These are phyloP conservation scores for Quercus phellos DNA, from an alignment of 331 rosid genomes.

Conservation along the genomic window DNA sequence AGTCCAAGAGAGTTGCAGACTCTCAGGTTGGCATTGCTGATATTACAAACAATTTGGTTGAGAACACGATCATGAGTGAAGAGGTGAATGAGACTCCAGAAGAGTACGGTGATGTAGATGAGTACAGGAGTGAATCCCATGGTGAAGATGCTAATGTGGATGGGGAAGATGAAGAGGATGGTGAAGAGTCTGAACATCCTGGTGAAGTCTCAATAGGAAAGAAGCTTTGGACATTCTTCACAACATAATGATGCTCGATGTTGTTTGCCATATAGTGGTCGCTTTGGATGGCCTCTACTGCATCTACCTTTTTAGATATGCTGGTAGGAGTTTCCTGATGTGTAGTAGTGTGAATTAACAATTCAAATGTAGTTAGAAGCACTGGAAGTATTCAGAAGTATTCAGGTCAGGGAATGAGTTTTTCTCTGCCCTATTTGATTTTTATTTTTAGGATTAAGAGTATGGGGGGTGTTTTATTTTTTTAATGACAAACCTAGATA, in stretches of 20 bases:
- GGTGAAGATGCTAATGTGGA: slow-evolving; percentile 39
- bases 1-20: slow-evolving; percentile 48
- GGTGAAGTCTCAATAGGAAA: slow-evolving; percentile 88
- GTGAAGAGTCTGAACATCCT: slow-evolving; percentile 51
- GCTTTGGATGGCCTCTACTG: slow-evolving; percentile 36
- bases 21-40: slow-evolving; percentile 38
- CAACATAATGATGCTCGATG: slow-evolving; percentile 45
- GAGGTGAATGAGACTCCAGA: slow-evolving; percentile 82
- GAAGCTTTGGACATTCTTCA: slow-evolving; percentile 80
- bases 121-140: slow-evolving; percentile 54
- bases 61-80: slow-evolving; percentile 55
- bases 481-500: slow-evolving; percentile 42
- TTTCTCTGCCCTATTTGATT: slow-evolving; percentile 32
- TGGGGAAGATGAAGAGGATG: slow-evolving; percentile 32
- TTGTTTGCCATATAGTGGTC: slow-evolving; percentile 10
- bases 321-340: slow-evolving; percentile 28
- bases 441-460: slow-evolving; percentile 36
- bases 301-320: slow-evolving; percentile 45
- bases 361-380: slow-evolving; percentile 47
- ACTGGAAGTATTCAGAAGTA: slow-evolving; percentile 35
- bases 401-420: slow-evolving; percentile 45
- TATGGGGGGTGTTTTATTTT: slow-evolving; percentile 20
- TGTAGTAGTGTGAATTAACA: slow-evolving; percentile 55
- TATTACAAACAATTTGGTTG: slow-evolving; percentile 20
- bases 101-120: slow-evolving; percentile 29